Conservation (phyloP, 2,329 filamentous ascomycete genomes). For the Aspergillus aculeatus region DNA sequence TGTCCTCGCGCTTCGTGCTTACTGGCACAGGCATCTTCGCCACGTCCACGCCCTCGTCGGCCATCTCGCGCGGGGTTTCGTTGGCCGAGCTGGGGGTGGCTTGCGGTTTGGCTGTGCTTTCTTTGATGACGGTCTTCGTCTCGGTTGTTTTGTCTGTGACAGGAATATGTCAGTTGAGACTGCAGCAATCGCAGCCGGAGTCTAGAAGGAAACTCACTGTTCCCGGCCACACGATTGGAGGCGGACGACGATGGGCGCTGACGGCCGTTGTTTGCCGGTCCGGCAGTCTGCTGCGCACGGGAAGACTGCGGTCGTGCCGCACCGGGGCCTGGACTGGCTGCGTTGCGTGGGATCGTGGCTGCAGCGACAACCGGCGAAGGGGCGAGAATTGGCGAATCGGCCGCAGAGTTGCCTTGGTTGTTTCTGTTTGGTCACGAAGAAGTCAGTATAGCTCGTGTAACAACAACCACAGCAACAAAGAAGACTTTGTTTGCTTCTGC, state of each 20-base stretch:
- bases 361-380: slow-evolving; percentile 72
- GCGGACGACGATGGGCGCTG: slow-evolving; percentile 61
- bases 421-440: slow-evolving; percentile 34
- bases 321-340: slow-evolving; percentile 61
- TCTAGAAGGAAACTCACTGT: slow-evolving; percentile 39
- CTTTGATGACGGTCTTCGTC: slow-evolving; percentile 54
- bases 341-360: slow-evolving; percentile 60
- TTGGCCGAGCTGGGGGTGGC: slow-evolving; percentile 34
- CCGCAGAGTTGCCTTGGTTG: slow-evolving; percentile 50
- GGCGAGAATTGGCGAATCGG: slow-evolving; percentile 67
- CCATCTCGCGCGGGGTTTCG: slow-evolving; percentile 32
- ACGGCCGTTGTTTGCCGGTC: slow-evolving; percentile 56
- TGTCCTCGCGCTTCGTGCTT: slow-evolving; percentile 37
- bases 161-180: slow-evolving; percentile 21
- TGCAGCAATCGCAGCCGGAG: background rate
- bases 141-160: slow-evolving; percentile 46
- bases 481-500: background rate
- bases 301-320: slow-evolving; percentile 63
- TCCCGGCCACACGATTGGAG: slow-evolving; percentile 60
- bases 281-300: slow-evolving; percentile 73
- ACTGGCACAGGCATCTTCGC: slow-evolving; percentile 22
- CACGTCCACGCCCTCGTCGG: slow-evolving; percentile 23
- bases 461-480: background rate
- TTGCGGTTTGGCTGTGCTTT: slow-evolving; percentile 35
- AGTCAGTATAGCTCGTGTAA: slow-evolving; percentile 6